Base-by-base conservation (phyloP, 495 filamentous ascomycete species). In the Sporormia fimetaria region DNA sequence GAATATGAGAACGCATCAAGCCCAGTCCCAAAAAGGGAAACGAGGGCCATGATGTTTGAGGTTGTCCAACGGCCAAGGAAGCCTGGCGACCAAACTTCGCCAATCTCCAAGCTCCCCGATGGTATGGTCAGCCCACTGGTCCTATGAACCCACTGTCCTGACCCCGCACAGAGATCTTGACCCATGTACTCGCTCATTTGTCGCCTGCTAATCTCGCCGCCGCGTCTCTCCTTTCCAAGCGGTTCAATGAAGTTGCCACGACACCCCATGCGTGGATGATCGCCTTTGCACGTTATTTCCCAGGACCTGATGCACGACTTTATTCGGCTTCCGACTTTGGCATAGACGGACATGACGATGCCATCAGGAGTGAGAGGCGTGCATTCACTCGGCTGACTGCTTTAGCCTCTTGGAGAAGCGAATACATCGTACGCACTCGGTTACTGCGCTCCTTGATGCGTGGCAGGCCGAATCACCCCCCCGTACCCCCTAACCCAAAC, bases 191-290 rank as follows among this genome's bases (percentile, higher is more conserved):
- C 2, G 93, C 87, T 21, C 82, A 95, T 63, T 63, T 95, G 25
- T 75, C 85, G 10, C 82, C 87, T 7, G 69, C 80, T 34, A 81
- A 85, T 4, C 71, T 94, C 33, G 75, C 74, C 4, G 68, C 79
- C 4, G 78, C 88, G 2, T 74, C 85, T 6, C 64, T 87, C 28
- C 87, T 95, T 12, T 94, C 85, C 21, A 77, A 76, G 52, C 81
- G 80, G 35, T 88, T 94, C 58, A 81, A 90, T 57, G 62, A 66
- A 25, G 63, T 95, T 40, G 80, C 93, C 30, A 93, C 83, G 2
- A 83, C 81, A 1, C 86, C 84, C 2, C 84, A 93, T 60, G 84
- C 86, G 2, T 95, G 87, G 87, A 71, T 83, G 32, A 80, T 78
- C 40, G 87, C 87, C 1, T 95, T 95, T 52, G 73, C 81, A 30